Evolutionary conservation across 192 early-diverging fungal genomes (phyloP), one percentile per base, ranked within the genome.

Genomic region (Coemansia sp.): DNA sequence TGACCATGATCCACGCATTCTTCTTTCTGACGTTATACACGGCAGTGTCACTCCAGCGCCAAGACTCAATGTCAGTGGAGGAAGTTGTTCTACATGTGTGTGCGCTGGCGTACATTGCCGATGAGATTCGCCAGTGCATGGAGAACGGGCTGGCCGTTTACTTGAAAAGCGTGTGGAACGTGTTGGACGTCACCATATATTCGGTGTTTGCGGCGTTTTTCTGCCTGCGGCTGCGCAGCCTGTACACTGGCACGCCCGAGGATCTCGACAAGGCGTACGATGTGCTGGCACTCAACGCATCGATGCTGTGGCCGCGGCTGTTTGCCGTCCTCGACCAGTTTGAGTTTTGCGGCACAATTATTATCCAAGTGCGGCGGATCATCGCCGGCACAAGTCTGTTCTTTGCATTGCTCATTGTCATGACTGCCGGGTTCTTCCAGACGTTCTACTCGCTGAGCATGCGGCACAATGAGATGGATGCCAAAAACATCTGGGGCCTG

Each of bases 281-380:
- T 59, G 68, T 76, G 2, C 47, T 76, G 14, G 68, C 74, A 23
- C 54, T 76, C 11, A 76, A 76, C 26, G 74, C 68, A 23, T 62
- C 68, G 19, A 76, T 76, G 68, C 64, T 76, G 25, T 76, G 74
- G 74, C 74, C 74, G 16, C 49, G 74, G 9, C 41, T 76, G 14
- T 76, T 76, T 59, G 62, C 74, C 0, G 74, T 76, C 4, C 64
- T 76, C 0, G 74, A 76, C 23, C 74, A 76, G 64, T 71, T 62
- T 48, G 74, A 76, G 61, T 76, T 76, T 45, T 76, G 64, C 48
- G 74, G 74, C 23, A 76, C 74, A 3, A 66, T 76, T 21, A 76
- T 76, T 23, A 76, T 76, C 3, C 74, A 76, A 56, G 68, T 76
- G 12, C 67, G 68, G 1, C 52, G 68, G 38, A 76, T 76, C 17